Conservation (phyloP, 1,284 basidiomycete species). For the Trichosporon sp. region DNA sequence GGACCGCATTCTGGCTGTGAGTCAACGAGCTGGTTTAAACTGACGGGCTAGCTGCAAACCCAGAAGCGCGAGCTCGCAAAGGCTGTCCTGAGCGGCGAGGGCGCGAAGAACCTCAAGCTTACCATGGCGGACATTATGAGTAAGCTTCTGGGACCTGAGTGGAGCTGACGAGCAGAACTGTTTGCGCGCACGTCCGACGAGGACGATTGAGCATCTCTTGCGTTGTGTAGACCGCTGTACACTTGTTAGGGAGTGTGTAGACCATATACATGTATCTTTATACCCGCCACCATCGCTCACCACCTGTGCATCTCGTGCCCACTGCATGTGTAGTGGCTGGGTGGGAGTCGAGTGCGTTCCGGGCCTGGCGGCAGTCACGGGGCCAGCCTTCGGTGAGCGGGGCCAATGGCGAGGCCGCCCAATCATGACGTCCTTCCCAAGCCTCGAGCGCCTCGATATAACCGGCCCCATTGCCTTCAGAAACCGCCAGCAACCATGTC, state of each 20-base stretch:
- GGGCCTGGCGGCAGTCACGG: background rate
- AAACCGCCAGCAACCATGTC: background rate
- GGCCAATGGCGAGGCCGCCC: background rate
- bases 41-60: slow-evolving; percentile 66
- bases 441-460: too few species aligned
- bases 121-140: slow-evolving; percentile 75
- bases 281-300: background rate
- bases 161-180: slow-evolving; percentile 14
- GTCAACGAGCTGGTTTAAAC: slow-evolving; percentile 11
- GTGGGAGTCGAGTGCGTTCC: background rate
- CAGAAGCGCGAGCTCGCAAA: slow-evolving; percentile 78
- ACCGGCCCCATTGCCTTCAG: background rate
- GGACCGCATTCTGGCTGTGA: slow-evolving; percentile 55
- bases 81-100: slow-evolving; percentile 83
- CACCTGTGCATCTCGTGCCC: background rate
- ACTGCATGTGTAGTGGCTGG: background rate
- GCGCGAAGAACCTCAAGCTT: slow-evolving; percentile 77
- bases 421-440: background rate
- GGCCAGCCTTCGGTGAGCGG: background rate
- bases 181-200: slow-evolving; percentile 12
- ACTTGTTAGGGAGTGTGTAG: background rate
- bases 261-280: background rate
- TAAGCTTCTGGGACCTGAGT: slow-evolving; percentile 18
- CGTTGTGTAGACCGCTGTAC: background rate
- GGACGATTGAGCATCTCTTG: background rate